Evolutionary conservation across 257 asterid genomes (phyloP).

Genomic region (Vinca minor): DNA sequence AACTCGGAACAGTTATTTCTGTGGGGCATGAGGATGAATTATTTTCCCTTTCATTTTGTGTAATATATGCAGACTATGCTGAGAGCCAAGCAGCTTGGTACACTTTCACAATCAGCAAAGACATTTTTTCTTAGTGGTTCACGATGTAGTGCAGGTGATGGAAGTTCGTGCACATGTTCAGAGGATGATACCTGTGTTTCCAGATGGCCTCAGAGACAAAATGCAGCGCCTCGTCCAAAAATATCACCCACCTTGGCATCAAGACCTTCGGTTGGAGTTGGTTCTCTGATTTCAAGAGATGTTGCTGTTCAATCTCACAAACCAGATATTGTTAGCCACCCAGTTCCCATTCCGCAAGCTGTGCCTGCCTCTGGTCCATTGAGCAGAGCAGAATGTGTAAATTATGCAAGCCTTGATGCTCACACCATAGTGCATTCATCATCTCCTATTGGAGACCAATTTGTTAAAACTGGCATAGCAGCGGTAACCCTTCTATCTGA

Average conservation of each 20-base stretch:
- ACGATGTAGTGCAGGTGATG: slow-evolving; percentile 70
- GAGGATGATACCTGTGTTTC: slow-evolving; percentile 73
- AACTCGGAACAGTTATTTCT: neutral
- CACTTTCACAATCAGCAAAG: slow-evolving; percentile 84
- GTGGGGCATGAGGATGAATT: neutral
- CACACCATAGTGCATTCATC: slow-evolving; percentile 32
- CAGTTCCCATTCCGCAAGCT: slow-evolving; percentile 28
- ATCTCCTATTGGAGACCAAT: slow-evolving; percentile 58
- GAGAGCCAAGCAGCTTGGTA: slow-evolving; percentile 76
- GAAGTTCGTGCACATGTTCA: slow-evolving; percentile 65
- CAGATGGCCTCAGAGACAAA: slow-evolving; percentile 39
- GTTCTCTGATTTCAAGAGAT: slow-evolving; percentile 39
- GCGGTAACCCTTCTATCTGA: slow-evolving; percentile 77
- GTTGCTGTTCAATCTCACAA: too few species aligned
- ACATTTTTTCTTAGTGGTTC: slow-evolving; percentile 64
- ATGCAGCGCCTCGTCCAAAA: slow-evolving; percentile 32
- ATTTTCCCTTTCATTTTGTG: neutral
- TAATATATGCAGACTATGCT: slow-evolving; percentile 59
- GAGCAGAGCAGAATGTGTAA: slow-evolving; percentile 29
- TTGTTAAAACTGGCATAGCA: slow-evolving; percentile 82
- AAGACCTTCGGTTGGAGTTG: slow-evolving; percentile 42
- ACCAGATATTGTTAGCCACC: slow-evolving; percentile 18
- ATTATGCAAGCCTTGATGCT: slow-evolving; percentile 31
- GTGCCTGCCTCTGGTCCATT: slow-evolving; percentile 22
- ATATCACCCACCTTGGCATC: slow-evolving; percentile 34